These are phyloP conservation scores for Amphibolis antarctica DNA, from an alignment of 106 monocot species.

Conservation along the genomic window DNA sequence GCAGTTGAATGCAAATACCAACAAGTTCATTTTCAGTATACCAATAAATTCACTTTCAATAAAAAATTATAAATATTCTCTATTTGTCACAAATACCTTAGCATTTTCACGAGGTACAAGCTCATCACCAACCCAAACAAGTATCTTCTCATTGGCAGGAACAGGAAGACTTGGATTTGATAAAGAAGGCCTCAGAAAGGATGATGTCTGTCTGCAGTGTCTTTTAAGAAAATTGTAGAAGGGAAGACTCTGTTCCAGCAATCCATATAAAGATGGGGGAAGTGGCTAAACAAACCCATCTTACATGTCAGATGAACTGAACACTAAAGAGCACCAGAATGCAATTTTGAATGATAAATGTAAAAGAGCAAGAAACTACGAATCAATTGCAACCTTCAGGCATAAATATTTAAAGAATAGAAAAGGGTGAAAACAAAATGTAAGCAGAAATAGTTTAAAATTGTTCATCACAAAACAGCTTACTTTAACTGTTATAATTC, in stretches of 20 bases:
- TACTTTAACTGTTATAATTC: too few species aligned
- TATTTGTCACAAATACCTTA: conserved; percentile 36
- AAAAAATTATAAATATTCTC: not conserved
- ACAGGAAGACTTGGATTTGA: conserved; percentile 74
- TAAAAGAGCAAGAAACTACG: too few species aligned
- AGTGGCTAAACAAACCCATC: conserved; percentile 34
- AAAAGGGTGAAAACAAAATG: too few species aligned
- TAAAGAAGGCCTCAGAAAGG: conserved; percentile 34
- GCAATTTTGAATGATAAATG: too few species aligned
- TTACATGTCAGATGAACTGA: too few species aligned
- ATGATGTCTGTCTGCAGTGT: conserved; percentile 26
- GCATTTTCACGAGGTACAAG: conserved; percentile 75
- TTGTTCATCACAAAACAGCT: too few species aligned
- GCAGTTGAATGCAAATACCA: not conserved
- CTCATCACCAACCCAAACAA: conserved; percentile 91
- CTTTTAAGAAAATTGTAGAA: conserved; percentile 83
- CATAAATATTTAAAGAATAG: too few species aligned
- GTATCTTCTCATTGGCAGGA: conserved; percentile 70
- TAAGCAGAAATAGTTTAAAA: too few species aligned
- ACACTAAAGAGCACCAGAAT: too few species aligned
- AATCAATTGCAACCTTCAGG: too few species aligned
- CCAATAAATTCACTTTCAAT: not conserved
- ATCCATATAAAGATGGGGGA: conserved; percentile 50
- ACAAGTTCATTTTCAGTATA: not conserved
- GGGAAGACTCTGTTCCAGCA: conserved; percentile 86